These are phyloP conservation scores for Camelina sativa DNA, from an alignment of 345 rosid genomes.

Conservation along the genomic window DNA sequence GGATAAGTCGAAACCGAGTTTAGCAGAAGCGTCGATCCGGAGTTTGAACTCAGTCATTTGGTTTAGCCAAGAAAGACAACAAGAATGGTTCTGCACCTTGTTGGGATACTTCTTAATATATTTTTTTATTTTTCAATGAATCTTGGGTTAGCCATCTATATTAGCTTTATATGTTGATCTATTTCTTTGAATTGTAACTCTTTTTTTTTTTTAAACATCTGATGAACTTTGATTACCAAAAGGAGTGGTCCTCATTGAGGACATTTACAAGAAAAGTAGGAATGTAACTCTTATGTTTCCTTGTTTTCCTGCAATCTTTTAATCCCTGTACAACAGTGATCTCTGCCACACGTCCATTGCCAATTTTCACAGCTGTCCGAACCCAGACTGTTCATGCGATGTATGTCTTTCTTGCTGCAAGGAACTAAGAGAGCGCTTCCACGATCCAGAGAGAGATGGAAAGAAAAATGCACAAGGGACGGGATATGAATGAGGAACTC, in stretches of 20 bases:
- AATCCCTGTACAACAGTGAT: constrained; percentile 29
- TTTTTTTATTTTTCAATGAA: too few relatives aligned
- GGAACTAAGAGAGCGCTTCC: constrained; percentile 55
- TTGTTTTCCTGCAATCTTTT: constrained; percentile 3
- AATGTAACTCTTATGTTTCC: too few relatives aligned
- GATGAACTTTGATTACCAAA: too few relatives aligned
- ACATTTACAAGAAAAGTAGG: too few relatives aligned
- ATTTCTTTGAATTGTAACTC: constrained; percentile 13
- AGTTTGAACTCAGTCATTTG: constrained; percentile 78
- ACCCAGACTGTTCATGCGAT: constrained; percentile 50
- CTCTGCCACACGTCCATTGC: constrained; percentile 66
- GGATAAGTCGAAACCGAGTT: constrained; percentile 65
- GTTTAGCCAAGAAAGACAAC: too few relatives aligned
- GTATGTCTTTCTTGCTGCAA: constrained; percentile 64
- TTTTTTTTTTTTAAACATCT: too few relatives aligned
- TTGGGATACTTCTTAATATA: too few relatives aligned
- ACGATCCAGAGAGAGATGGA: constrained; percentile 13
- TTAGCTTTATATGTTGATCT: not conserved
- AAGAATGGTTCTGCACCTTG: too few relatives aligned
- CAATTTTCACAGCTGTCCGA: constrained; percentile 59
- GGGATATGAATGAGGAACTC: not conserved
- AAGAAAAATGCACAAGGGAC: not conserved
- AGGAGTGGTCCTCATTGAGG: too few relatives aligned
- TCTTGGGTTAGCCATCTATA: not conserved
- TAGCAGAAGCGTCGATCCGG: constrained; percentile 58